phyloP scores from a whole-genome alignment of 2,329 filamentous ascomycete species.

The Penicillium glabrum region DNA sequence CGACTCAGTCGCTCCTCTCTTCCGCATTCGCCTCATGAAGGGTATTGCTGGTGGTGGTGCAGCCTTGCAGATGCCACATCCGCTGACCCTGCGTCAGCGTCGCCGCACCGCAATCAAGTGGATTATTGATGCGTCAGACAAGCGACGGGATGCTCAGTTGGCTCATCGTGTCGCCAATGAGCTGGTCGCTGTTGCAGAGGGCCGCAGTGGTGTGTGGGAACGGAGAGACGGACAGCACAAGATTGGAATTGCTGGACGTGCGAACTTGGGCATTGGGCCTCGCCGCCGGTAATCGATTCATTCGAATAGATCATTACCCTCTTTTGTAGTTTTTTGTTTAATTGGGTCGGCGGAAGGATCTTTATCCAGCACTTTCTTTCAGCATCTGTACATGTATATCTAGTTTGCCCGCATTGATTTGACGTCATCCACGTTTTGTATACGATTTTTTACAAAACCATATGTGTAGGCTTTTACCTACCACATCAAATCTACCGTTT shows the following conservation, averaged over 20 bases:
- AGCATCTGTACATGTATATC: slow-evolving; percentile 22
- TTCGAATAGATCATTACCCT: neutral
- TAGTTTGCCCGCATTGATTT: slow-evolving; percentile 13
- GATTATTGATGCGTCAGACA: slow-evolving; percentile 83
- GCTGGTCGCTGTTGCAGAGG: slow-evolving; percentile 83
- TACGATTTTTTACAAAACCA: neutral
- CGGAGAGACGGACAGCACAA: slow-evolving; percentile 76
- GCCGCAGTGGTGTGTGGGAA: slow-evolving; percentile 81
- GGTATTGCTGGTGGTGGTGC: slow-evolving; percentile 84
- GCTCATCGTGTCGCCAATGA: slow-evolving; percentile 80
- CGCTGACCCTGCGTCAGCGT: slow-evolving; percentile 72
- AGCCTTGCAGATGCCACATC: slow-evolving; percentile 77
- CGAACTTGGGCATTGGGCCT: slow-evolving; percentile 58
- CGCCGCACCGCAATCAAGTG: slow-evolving; percentile 78
- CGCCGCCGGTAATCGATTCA: slow-evolving; percentile 24
- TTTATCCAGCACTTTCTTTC: slow-evolving; percentile 5
- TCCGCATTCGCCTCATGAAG: slow-evolving; percentile 73
- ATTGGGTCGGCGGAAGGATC: neutral
- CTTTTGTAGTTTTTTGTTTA: neutral
- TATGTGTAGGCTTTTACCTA: neutral
- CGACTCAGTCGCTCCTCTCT: slow-evolving; percentile 86
- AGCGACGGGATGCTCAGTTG: slow-evolving; percentile 72
- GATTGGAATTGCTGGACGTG: slow-evolving; percentile 72
- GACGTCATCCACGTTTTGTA: neutral
- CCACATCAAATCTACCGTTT: neutral